Percentiles rank a stretch among this genome's conserved stretches.
Evolutionary conservation across 495 filamentous ascomycete species (phyloP).

Genomic region (Cercophora scortea): DNA sequence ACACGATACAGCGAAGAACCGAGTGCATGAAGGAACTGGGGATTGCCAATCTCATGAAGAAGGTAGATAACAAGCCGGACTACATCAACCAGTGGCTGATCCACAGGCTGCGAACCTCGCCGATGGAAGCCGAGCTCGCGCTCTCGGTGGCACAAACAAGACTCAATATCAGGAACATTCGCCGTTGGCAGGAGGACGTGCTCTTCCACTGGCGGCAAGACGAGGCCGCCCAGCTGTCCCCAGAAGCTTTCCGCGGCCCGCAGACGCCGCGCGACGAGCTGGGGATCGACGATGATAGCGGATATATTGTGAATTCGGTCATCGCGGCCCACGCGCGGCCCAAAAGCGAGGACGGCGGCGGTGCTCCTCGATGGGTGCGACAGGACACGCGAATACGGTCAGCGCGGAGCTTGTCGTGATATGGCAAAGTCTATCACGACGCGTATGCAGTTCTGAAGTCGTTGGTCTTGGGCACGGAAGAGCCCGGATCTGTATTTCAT

Average conservation of each 20-base stretch:
- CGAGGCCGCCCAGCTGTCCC: slow-evolving; percentile 17
- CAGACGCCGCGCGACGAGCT: slow-evolving; percentile 12
- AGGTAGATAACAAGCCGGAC: slow-evolving; percentile 26
- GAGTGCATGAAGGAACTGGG: slow-evolving; percentile 27
- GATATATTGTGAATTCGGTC: slow-evolving; percentile 8
- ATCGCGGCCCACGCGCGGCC: slow-evolving; percentile 1
- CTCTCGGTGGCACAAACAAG: slow-evolving; percentile 25
- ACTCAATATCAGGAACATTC: slow-evolving; percentile 28
- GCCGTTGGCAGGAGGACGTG: slow-evolving; percentile 40
- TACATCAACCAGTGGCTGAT: slow-evolving; percentile 42
- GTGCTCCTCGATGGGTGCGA: too few relatives aligned
- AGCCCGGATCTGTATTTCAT: too few relatives aligned
- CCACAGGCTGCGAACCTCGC: slow-evolving; percentile 34
- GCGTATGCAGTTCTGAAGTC: too few relatives aligned
- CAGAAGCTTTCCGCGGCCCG: slow-evolving; percentile 15
- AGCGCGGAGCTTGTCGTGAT: too few relatives aligned
- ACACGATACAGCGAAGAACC: slow-evolving; percentile 8
- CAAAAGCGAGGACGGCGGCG: slow-evolving; percentile 3
- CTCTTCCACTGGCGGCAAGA: slow-evolving; percentile 36
- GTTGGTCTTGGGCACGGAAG: too few relatives aligned
- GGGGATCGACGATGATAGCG: slow-evolving; percentile 3
- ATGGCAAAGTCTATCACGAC: too few relatives aligned
- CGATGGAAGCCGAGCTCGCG: slow-evolving; percentile 35
- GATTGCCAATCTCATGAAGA: slow-evolving; percentile 22
- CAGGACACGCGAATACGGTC: too few relatives aligned